Base-by-base conservation (phyloP, 148 eudicot species). In the Rhododendron griersonianum region DNA sequence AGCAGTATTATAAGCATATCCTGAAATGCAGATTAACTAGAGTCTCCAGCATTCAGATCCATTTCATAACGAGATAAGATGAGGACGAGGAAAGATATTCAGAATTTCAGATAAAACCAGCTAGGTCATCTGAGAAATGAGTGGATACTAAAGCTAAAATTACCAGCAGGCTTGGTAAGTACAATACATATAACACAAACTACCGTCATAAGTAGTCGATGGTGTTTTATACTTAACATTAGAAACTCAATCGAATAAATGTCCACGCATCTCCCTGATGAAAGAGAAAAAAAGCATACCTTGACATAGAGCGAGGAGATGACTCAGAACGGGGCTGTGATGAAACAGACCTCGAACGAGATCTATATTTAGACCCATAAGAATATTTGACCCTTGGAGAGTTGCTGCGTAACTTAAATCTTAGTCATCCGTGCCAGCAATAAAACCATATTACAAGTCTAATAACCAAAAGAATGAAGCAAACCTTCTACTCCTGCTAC, bases 401-500 rank as follows among this genome's bases (percentile, higher is more conserved):
- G 19, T 85, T 44, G 86, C 98, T 94, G 96, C 91, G 87, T 7
- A 86, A 55, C 81, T 16, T 83, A 35, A 78, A 53, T 80, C 67
- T 9, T 7, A 57, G 75, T 82, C 47, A 77, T 78, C 39, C 37
- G n/a, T 55, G 25, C 5, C 10, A 19, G 19, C 39, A 81, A 73
- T 63, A 51, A 53, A 37, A 74, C 48, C 76, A 81, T 15, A 65
- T 16, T 7, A 76, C 44, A 11, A 47, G 48, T 69, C 25, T n/a
- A 47, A 33, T 33, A 35, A 19, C 50, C 25, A 61, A 28, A 28
- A 47, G 18, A 73, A 28, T 44, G 6, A 79, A 57, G 81, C 14
- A 44, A 57, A 87, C 91, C 94, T 94, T 85, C 95, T 91, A 78
- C 92, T 91, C 86, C 96, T 91, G 81, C 92, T 93, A 74, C 93